Percentiles rank a stretch among this genome's conserved stretches.
These are phyloP conservation scores for Coemansia sp. DNA, from an alignment of 192 early-diverging fungal species.

Conservation along the genomic window DNA sequence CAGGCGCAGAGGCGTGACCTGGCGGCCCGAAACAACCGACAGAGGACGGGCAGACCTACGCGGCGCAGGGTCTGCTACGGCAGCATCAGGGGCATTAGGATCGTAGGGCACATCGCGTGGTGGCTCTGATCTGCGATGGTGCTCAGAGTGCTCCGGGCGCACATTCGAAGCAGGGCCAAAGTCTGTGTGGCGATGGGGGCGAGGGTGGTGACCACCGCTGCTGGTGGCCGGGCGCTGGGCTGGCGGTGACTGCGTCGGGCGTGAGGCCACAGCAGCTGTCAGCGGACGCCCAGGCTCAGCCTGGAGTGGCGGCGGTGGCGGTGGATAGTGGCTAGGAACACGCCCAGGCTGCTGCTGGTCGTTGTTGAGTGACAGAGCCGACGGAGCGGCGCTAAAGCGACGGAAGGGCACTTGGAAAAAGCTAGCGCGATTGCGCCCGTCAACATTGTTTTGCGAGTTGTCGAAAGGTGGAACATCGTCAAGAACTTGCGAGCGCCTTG, in stretches of 20 bases:
- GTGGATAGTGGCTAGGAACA: conserved; percentile 37
- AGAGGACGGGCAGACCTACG: conserved; percentile 34
- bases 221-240: conserved; percentile 46
- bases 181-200: conserved; percentile 44
- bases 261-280: conserved; percentile 25
- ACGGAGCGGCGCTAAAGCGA: conserved; percentile 48
- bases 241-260: conserved; percentile 13
- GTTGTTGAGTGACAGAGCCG: conserved; percentile 33
- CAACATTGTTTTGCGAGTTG: conserved; percentile 32
- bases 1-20: conserved; percentile 37
- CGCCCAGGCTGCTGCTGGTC: conserved; percentile 16
- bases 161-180: conserved; percentile 23
- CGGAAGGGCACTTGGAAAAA: conserved; percentile 48
- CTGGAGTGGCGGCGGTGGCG: conserved; percentile 16
- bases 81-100: conserved; percentile 1
- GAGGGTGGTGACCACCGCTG: conserved; percentile 11
- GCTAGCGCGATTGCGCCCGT: conserved; percentile 38
- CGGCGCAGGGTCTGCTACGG: conserved; percentile 2
- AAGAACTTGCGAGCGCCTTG: conserved; percentile 39
- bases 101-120: conserved; percentile 33
- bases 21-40: conserved; percentile 40
- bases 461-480: conserved; percentile 42
- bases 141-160: conserved; percentile 15
- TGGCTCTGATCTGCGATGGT: conserved; percentile 43
- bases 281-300: conserved; percentile 18